These are phyloP conservation scores for Boletus tomentosulus DNA, from an alignment of 768 basidiomycete genomes.

Conservation along the genomic window DNA sequence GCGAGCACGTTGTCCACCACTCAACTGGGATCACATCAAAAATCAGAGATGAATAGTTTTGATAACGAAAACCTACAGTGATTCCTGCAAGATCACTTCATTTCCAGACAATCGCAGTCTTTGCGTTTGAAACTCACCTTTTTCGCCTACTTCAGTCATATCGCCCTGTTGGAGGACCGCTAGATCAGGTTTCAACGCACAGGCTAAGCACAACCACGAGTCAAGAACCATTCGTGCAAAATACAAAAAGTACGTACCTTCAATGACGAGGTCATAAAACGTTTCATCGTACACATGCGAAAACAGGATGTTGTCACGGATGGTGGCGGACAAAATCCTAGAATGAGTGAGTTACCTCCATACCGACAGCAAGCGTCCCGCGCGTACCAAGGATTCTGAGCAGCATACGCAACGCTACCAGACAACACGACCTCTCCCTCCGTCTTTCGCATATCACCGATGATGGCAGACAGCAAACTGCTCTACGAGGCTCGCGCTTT, in stretches of 20 bases:
- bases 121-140: constrained; percentile 42
- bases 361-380: neutral
- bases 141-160: constrained; percentile 81
- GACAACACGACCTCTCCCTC: constrained; percentile 69
- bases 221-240: neutral
- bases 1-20: too few relatives aligned
- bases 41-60: constrained; percentile 11
- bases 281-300: constrained; percentile 82
- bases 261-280: constrained; percentile 79
- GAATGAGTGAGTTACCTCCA: neutral
- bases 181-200: constrained; percentile 80
- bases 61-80: constrained; percentile 40
- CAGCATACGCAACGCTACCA: constrained; percentile 77
- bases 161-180: constrained; percentile 79
- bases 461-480: constrained; percentile 71
- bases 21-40: constrained; percentile 43
- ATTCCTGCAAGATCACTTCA: constrained; percentile 38
- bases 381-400: constrained; percentile 81
- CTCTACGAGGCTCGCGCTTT: constrained; percentile 38
- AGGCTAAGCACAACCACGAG: constrained; percentile 44
- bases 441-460: constrained; percentile 79
- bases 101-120: neutral
- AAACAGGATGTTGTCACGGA: constrained; percentile 90
- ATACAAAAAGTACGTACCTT: constrained; percentile 43
- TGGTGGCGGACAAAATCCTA: constrained; percentile 81